Evolutionary conservation across 495 filamentous ascomycete genomes (phyloP).

Genomic region (Aspergillus kassunensis): DNA sequence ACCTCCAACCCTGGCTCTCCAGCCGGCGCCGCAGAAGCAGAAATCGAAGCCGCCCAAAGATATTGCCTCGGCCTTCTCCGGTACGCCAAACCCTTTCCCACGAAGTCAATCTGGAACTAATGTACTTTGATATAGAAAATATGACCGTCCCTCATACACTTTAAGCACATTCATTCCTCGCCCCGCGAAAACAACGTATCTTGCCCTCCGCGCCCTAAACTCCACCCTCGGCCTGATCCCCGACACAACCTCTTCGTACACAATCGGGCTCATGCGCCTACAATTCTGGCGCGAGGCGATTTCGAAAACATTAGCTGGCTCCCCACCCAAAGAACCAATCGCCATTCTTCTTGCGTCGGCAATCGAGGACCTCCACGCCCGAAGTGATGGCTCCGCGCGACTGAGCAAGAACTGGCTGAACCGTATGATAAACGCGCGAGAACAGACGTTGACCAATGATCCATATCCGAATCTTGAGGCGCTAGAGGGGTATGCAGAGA

Average conservation of each 20-base stretch:
- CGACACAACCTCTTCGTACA: conserved; percentile 76
- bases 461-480: conserved; percentile 70
- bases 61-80: conserved; percentile 56
- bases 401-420: conserved; percentile 79
- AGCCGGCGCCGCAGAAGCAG: conserved; percentile 32
- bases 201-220: conserved; percentile 89
- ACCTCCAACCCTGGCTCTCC: conserved; percentile 20
- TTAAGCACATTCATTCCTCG: conserved; percentile 78
- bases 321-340: conserved; percentile 84
- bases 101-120: conserved; percentile 7
- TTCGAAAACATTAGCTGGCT: conserved; percentile 63
- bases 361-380: conserved; percentile 55
- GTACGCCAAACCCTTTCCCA: conserved; percentile 35
- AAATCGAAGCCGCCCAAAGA: conserved; percentile 49
- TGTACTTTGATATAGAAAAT: conserved; percentile 48
- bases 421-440: conserved; percentile 71
- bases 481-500: conserved; percentile 85
- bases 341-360: conserved; percentile 76
- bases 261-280: conserved; percentile 79
- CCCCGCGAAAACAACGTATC: conserved; percentile 70
- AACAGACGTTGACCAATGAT: conserved; percentile 77
- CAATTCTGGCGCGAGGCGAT: conserved; percentile 93
- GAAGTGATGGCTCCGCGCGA: conserved; percentile 49
- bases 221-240: conserved; percentile 83
- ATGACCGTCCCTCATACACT: conserved; percentile 84